Conservation (phyloP, 192 early-diverging fungal species). For the Glomus cerebriforme region DNA sequence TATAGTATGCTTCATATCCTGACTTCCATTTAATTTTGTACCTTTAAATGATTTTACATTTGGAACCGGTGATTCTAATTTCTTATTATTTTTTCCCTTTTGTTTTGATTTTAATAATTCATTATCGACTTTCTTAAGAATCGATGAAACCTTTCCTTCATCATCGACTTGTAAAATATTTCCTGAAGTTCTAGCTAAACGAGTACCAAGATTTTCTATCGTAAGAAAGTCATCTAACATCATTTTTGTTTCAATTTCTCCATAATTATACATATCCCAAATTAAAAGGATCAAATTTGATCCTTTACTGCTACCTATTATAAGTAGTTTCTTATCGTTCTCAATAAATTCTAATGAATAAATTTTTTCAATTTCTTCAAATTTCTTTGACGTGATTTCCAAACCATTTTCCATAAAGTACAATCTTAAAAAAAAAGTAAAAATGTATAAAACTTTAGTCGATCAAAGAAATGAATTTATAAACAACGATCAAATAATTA, state of each 20-base stretch:
- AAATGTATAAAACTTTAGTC: neutral
- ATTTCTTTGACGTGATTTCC: neutral
- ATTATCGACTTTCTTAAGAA: too few relatives aligned
- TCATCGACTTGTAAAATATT: neutral
- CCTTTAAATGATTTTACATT: too few relatives aligned
- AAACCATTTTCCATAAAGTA: neutral
- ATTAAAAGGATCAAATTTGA: neutral
- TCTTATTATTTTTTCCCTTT: too few relatives aligned
- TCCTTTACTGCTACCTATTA: neutral
- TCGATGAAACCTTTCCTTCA: neutral
- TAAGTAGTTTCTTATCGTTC: neutral
- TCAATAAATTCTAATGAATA: neutral
- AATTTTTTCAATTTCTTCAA: neutral
- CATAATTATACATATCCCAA: neutral
- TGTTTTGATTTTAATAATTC: too few relatives aligned
- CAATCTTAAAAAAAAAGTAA: neutral
- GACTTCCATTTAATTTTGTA: too few relatives aligned
- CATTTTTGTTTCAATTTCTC: neutral
- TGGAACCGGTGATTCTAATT: too few relatives aligned
- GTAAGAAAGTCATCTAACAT: neutral
- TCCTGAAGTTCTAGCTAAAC: neutral
- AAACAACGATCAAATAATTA: neutral
- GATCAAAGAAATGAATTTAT: neutral
- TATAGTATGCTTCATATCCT: too few relatives aligned
- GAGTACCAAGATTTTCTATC: neutral